These are phyloP conservation scores for Dysphania ambrosioides DNA, from an alignment of 148 eudicot species.

Conservation along the genomic window DNA sequence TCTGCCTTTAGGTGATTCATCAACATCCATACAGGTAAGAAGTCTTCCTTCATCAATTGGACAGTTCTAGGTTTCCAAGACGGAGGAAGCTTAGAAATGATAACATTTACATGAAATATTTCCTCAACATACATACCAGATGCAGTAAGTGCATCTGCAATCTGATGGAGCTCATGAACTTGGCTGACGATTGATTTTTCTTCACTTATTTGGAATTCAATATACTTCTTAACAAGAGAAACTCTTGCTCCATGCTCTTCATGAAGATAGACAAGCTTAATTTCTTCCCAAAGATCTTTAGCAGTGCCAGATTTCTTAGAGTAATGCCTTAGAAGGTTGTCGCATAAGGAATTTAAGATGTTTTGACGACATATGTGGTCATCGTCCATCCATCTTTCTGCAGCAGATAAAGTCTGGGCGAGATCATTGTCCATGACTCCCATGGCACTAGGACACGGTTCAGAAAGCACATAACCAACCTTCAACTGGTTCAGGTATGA, in stretches of 20 bases:
- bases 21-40: conserved; percentile 55
- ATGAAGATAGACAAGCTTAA: conserved; percentile 40
- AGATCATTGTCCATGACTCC: conserved; percentile 34
- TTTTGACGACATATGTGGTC: conserved; percentile 58
- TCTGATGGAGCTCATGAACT: conserved; percentile 56
- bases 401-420: conserved; percentile 33
- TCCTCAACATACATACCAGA: conserved; percentile 72
- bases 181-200: conserved; percentile 56
- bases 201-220: conserved; percentile 71
- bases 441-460: conserved; percentile 47
- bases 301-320: conserved; percentile 45
- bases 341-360: conserved; percentile 66
- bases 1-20: conserved; percentile 55
- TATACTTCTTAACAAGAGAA: conserved; percentile 66
- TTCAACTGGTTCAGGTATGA: conserved; percentile 49
- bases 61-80: conserved; percentile 66
- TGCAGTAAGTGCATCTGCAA: conserved; percentile 49
- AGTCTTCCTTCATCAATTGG: conserved; percentile 57
- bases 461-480: conserved; percentile 55
- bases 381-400: conserved; percentile 60
- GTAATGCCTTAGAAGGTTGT: conserved; percentile 49
- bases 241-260: conserved; percentile 60
- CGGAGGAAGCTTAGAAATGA: conserved; percentile 73
- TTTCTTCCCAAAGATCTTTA: conserved; percentile 74
- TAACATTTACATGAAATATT: conserved; percentile 59